Evolutionary conservation across 2,329 filamentous ascomycete species (phyloP).

Genomic region (Magnaporthiopsis rhizophila): DNA sequence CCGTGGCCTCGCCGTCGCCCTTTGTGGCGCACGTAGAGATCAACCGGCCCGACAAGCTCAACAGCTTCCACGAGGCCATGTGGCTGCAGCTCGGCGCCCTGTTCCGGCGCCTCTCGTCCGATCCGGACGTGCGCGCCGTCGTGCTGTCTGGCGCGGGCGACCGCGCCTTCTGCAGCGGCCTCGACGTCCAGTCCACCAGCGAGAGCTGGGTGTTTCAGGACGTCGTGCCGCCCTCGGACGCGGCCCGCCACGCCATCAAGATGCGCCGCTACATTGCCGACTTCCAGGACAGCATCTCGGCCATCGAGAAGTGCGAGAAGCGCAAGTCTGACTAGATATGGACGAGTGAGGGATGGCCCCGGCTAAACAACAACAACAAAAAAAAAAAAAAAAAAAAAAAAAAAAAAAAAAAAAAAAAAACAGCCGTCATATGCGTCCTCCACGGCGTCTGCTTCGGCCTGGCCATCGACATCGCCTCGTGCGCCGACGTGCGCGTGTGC

Average conservation of each 20-base stretch:
- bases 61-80: slow-evolving; percentile 78
- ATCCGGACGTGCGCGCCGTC: slow-evolving; percentile 66
- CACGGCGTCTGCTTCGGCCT: slow-evolving; percentile 74
- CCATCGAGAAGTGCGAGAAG: slow-evolving; percentile 83
- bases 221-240: slow-evolving; percentile 34
- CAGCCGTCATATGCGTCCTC: slow-evolving; percentile 72
- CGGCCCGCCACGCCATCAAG: slow-evolving; percentile 53
- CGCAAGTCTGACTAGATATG: no score
- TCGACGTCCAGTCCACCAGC: slow-evolving; percentile 70
- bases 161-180: slow-evolving; percentile 74
- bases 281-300: slow-evolving; percentile 72
- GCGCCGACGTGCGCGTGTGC: slow-evolving; percentile 63
- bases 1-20: slow-evolving; percentile 50
- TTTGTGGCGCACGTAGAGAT: slow-evolving; percentile 89
- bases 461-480: slow-evolving; percentile 64
- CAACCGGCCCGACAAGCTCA: slow-evolving; percentile 78
- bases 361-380: no score
- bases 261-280: slow-evolving; percentile 64
- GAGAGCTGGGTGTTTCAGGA: slow-evolving; percentile 37
- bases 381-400: no score
- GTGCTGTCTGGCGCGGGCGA: slow-evolving; percentile 76
- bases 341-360: not conserved
- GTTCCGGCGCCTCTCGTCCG: slow-evolving; percentile 64
- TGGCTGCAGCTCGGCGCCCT: slow-evolving; percentile 73
- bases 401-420: not conserved